Percentiles rank a stretch among this genome's conserved stretches.
Evolutionary conservation across 768 basidiomycete genomes (phyloP).

Genomic region (Lactifluus hygrophoroides): DNA sequence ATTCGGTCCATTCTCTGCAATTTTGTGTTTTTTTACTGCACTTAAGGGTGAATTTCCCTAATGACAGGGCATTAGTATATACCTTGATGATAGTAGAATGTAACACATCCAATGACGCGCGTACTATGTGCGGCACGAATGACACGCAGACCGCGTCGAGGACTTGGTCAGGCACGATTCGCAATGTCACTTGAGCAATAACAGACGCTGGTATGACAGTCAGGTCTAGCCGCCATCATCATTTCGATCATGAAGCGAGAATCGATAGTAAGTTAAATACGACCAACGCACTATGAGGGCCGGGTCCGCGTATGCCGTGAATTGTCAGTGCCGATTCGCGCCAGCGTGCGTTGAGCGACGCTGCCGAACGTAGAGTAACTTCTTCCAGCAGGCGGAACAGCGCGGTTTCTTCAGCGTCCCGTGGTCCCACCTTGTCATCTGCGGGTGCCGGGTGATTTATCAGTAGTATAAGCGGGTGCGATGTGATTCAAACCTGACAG

Average conservation of each 20-base stretch:
- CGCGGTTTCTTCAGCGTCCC: slow-evolving; percentile 56
- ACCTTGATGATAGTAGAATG: slow-evolving; percentile 74
- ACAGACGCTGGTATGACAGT: slow-evolving; percentile 87
- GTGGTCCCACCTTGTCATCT: slow-evolving; percentile 73
- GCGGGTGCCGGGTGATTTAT: background rate
- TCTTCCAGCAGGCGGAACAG: slow-evolving; percentile 62
- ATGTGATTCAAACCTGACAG: slow-evolving; percentile 39
- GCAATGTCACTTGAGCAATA: slow-evolving; percentile 77
- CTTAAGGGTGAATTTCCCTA: slow-evolving; percentile 36
- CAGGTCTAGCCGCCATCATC: slow-evolving; percentile 39
- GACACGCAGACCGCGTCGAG: slow-evolving; percentile 56
- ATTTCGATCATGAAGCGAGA: background rate
- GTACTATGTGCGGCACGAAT: slow-evolving; percentile 53
- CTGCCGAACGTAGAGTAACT: slow-evolving; percentile 58
- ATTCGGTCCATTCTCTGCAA: no score
- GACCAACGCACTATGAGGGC: slow-evolving; percentile 55
- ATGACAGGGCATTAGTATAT: slow-evolving; percentile 11
- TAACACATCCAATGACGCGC: slow-evolving; percentile 47
- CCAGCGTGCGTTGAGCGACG: slow-evolving; percentile 73
- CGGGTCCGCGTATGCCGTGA: slow-evolving; percentile 77
- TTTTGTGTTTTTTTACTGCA: no score
- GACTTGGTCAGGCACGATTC: slow-evolving; percentile 92
- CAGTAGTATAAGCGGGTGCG: background rate
- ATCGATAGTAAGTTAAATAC: no score
- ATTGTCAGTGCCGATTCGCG: slow-evolving; percentile 85